Conservation (phyloP, 495 filamentous ascomycete genomes). For the Schizothecium vesticola region DNA sequence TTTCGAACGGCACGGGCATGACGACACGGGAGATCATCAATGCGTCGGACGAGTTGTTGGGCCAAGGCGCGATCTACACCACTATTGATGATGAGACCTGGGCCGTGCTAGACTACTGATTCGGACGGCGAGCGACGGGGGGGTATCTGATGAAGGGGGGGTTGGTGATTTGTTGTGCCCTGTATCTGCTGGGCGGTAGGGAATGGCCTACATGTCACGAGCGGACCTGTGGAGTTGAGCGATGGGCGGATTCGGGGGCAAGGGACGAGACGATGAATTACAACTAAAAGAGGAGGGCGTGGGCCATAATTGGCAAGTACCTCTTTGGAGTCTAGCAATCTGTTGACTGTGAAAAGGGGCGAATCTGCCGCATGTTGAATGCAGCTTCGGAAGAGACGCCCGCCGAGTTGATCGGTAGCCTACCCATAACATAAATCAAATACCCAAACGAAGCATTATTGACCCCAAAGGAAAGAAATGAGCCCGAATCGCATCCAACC, state of each 20-base stretch:
- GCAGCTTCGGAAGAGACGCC: not conserved
- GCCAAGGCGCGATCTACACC: slow-evolving; percentile 72
- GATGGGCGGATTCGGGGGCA: not conserved
- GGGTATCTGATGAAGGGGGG: not conserved
- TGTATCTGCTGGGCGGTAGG: too few species aligned
- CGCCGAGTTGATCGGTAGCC: slow-evolving; percentile 6
- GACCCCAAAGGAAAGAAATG: not conserved
- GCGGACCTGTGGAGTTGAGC: not conserved
- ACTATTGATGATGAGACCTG: slow-evolving; percentile 86
- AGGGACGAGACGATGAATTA: not conserved
- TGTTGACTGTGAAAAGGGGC: not conserved
- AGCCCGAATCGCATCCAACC: not conserved
- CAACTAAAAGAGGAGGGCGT: not conserved
- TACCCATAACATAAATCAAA: not conserved
- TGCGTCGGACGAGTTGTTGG: slow-evolving; percentile 73
- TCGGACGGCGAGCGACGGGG: too few species aligned
- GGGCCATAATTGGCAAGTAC: not conserved
- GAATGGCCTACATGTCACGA: not conserved
- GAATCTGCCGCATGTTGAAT: slow-evolving; percentile 7
- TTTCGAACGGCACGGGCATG: slow-evolving; percentile 59
- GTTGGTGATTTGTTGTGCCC: not conserved
- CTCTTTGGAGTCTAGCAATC: not conserved
- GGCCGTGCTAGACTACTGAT: slow-evolving; percentile 60
- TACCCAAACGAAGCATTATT: not conserved
- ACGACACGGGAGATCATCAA: slow-evolving; percentile 61